Evolutionary conservation across 2,329 filamentous ascomycete genomes (phyloP).

Genomic region (Zalaria obscura): DNA sequence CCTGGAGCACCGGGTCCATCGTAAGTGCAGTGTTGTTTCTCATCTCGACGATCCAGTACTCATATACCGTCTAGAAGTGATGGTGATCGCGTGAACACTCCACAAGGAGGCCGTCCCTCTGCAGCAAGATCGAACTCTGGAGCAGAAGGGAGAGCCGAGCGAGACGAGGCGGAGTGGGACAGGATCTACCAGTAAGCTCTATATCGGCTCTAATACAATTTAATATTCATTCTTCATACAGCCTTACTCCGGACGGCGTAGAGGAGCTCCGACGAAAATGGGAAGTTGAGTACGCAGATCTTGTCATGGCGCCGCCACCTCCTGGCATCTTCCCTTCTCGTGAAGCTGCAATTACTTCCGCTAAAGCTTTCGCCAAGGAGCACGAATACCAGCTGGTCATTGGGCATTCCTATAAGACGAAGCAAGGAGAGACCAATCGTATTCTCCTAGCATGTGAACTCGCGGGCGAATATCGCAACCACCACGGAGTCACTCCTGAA

Average conservation of each 20-base stretch:
- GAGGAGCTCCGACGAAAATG: conserved; percentile 8
- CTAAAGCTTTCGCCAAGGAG: conserved; percentile 8
- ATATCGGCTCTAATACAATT: background rate
- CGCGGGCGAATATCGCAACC: conserved; percentile 9
- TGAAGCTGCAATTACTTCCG: conserved; percentile 8
- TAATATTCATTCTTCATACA: conserved; percentile 1
- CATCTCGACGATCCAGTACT: background rate
- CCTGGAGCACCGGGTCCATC: background rate
- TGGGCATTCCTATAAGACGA: conserved; percentile 9
- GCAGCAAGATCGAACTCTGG: background rate
- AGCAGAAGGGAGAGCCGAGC: background rate
- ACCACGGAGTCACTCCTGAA: conserved; percentile 8
- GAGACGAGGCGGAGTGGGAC: conserved; percentile 4
- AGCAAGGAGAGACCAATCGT: conserved; percentile 7
- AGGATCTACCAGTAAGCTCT: conserved; percentile 3
- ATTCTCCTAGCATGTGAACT: conserved; percentile 9
- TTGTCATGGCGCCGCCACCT: conserved; percentile 9
- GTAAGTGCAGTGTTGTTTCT: background rate
- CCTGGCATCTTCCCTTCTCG: conserved; percentile 7
- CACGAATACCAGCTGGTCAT: conserved; percentile 10
- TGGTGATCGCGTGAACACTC: background rate
- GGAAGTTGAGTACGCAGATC: conserved; percentile 7
- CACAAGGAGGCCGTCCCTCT: background rate
- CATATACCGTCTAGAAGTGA: background rate
- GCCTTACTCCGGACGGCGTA: conserved; percentile 7